Evolutionary conservation across 139 green algal species (phyloP), one percentile per base, ranked within the genome.

Genomic region (Closterium sp.): DNA sequence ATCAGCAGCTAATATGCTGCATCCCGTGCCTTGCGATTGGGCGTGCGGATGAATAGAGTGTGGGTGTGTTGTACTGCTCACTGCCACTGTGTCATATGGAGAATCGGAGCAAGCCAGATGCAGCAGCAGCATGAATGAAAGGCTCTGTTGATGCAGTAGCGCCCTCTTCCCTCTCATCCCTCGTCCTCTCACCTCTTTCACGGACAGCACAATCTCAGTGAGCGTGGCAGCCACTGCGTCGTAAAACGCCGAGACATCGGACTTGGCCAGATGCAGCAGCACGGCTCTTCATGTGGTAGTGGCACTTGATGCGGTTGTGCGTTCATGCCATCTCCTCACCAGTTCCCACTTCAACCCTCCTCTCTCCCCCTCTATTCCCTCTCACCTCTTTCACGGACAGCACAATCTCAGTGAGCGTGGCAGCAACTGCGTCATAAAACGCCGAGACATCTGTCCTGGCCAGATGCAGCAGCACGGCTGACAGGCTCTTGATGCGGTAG

Each of bases 1-100:
- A 99, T 96, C 22, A 99, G 95, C 84, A 99, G 95, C 24, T 97
- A 95, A 93, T 98, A 99, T 0, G 98, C 98, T 10, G 96, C 95
- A 11, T 92, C 92, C 9, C 97, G 96, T 1, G 98, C 98, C 95
- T 96, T 97, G 85, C 93, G 95, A 95, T 99, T 98, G 27, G 95
- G 91, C 96, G 85, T 84, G 29, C 19, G 7, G 30, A 7, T 45
- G 62, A 31, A 13, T 24, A 38, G 32, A 38, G 32, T 3, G 2
- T 38, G 32, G 2, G 3, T 38, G 32, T 38, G 32, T 38, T 2
- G 2, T 38, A 3, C 32, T 38, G 32, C 32, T 38, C n/a, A n/a
- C n/a, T n/a, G n/a, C n/a, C n/a, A n/a, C n/a, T n/a, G n/a, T n/a
- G n/a, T n/a, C n/a, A n/a, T n/a, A n/a, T n/a, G n/a, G n/a, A n/a